Evolutionary conservation across 192 early-diverging fungal genomes (phyloP).

Genomic region (Irineochytrium annulatum): DNA sequence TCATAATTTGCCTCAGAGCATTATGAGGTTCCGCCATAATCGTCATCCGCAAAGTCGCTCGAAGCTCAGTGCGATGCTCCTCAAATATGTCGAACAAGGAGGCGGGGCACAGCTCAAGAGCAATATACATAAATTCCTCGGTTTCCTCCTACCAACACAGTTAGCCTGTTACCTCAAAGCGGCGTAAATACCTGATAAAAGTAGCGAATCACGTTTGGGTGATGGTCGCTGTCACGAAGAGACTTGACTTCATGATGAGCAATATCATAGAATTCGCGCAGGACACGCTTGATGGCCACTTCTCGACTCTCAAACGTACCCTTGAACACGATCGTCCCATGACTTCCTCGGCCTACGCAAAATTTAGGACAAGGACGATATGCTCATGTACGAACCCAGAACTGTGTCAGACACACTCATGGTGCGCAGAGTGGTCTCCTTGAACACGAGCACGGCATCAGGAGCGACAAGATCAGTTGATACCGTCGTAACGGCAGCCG

Average conservation of each 20-base stretch:
- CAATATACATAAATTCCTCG: constrained; percentile 94
- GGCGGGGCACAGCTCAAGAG: constrained; percentile 88
- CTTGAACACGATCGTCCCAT: constrained; percentile 94
- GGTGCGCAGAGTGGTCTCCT: constrained; percentile 34
- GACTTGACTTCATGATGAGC: constrained; percentile 91
- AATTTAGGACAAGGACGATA: background rate
- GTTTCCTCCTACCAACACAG: constrained; percentile 58
- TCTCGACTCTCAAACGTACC: constrained; percentile 88
- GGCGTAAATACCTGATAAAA: constrained; percentile 65
- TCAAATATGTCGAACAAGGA: constrained; percentile 86
- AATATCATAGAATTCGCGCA: constrained; percentile 94
- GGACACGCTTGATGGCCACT: constrained; percentile 90
- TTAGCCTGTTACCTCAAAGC: background rate
- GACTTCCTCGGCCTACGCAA: constrained; percentile 76
- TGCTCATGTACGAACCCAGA: constrained; percentile 34
- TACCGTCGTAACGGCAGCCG: too few species aligned
- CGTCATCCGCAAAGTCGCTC: constrained; percentile 50
- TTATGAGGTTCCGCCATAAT: too few species aligned
- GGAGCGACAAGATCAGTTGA: background rate
- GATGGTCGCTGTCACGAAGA: constrained; percentile 88
- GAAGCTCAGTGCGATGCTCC: constrained; percentile 43
- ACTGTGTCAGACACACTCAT: constrained; percentile 60
- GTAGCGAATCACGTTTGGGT: constrained; percentile 96
- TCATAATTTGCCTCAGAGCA: constrained; percentile 78
- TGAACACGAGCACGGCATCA: constrained; percentile 2